Evolutionary conservation across 108 stramenopile species (phyloP), one percentile per base, ranked within the genome.

Genomic region (Conticribra weissflogii): DNA sequence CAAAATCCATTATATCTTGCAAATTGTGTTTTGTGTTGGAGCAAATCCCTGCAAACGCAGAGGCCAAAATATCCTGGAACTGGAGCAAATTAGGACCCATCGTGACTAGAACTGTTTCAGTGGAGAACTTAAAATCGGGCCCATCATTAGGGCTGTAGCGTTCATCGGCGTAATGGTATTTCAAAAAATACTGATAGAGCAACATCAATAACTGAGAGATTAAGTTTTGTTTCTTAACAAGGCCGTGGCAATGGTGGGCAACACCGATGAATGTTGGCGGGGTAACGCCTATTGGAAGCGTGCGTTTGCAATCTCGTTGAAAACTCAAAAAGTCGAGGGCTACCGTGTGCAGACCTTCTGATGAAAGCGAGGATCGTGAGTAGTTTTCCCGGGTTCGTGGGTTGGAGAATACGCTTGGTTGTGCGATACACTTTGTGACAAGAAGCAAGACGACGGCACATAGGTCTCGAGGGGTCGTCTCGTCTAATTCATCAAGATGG

Each of bases 1-100:
- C 61, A 62, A 62, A 62, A 14, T 62, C 61, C 61, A 48, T 62
- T 9, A 62, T 22, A 28, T 62, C 46, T 29, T 62, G 34, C 17
- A 62, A 36, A 47, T 29, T 46, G 21, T 45, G 61, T 24, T 28
- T 21, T 28, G 23, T 62, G 22, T 62, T 47, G 12, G 61, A 62
- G 23, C 46, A 62, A 24, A 49, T 24, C 46, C 25, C 41, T 3
- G 22, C 23, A n/a, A 62, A 23, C 45, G 61, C 41, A 27, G 25
- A 46, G 48, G 47, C 15, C 45, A 62, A 17, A 19, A 62, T 28
- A 29, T 62, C 48, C 48, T 47, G 44, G 45, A 62, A 62, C 24
- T 23, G 46, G 17, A 27, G 25, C 19, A 62, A 7, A 28, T 62
- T n/a, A n/a, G n/a, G 25, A 1, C 18, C 19, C 16, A 4, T 9